Base-by-base conservation (phyloP, 371 early-diverging fungal species). In the Lichtheimia hyalospora region DNA sequence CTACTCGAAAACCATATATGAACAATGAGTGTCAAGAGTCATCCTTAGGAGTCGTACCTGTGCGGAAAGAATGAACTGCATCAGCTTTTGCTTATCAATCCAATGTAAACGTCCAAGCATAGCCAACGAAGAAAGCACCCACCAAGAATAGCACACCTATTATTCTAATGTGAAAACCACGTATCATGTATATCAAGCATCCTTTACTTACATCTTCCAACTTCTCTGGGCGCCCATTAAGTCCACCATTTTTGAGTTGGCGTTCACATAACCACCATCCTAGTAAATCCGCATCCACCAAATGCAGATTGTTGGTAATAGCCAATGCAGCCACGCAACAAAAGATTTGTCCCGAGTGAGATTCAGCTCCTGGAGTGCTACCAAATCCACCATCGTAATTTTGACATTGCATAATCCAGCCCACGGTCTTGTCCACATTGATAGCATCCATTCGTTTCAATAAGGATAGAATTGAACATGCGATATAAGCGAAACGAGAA, bases 331-430 rank as follows among this genome's bases (percentile, higher is more conserved):
- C 93, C 6, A 99, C 86, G 58, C 96, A 95, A 55, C 97, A 96
- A 71, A 96, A 99, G 0, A 96, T 82, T 61, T 95, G 95, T 1
- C 92, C 99, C 1, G 96, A 84, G 73, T 99, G 99, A 1, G 94
- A 93, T 75, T 99, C 99, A 40, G 94, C 91, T 3, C 96, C 96
- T 0, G 96, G 96, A 10, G 82, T 73, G 43, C 82, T 91, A 5
- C 99, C 99, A 71, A 95, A 97, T 2, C 99, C 99, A 41, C 99
- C 99, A 81, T 99, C 99, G 67, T 90, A 91, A 75, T 99, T 99
- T 62, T 87, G 89, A 69, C 99, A 97, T 23, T 68, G 51, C 6
- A 85, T 66, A 6, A 98, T 78, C 73, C 90, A 98, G 39, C 84
- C 84, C 4, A 93, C 85, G 3, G 94, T 87, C 48, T 82, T 87